phyloP scores from a whole-genome alignment of 768 basidiomycete genomes.

The Postia placenta region DNA sequence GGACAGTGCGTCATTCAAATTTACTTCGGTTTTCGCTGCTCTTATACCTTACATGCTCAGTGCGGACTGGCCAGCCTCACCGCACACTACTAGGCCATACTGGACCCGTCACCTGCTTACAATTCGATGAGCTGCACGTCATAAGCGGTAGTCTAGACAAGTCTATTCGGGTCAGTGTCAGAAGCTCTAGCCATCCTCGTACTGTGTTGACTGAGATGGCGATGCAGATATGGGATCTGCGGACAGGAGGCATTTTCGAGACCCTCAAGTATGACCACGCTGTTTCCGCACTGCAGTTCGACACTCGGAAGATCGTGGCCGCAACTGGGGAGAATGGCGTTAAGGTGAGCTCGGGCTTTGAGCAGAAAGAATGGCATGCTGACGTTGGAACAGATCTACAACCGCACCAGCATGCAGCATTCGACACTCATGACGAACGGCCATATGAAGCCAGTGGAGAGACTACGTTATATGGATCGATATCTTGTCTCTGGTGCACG shows the following conservation, averaged over 20 bases:
- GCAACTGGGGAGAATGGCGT: conserved; percentile 91
- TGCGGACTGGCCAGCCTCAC: conserved; percentile 97
- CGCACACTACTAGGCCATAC: conserved; percentile 91
- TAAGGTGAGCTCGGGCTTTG: conserved; percentile 48
- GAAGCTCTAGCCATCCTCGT: conserved; percentile 3
- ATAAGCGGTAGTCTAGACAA: conserved; percentile 93
- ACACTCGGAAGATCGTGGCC: conserved; percentile 87
- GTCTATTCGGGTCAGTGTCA: conserved; percentile 66
- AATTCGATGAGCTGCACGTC: conserved; percentile 95
- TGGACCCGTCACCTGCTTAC: conserved; percentile 85
- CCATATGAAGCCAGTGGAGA: conserved; percentile 85
- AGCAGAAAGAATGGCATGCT: background rate
- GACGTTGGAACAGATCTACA: conserved; percentile 62
- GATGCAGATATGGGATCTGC: conserved; percentile 89
- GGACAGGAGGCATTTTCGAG: conserved; percentile 83
- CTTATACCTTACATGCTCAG: conserved; percentile 34
- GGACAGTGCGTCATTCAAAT: conserved; percentile 75
- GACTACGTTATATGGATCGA: conserved; percentile 91
- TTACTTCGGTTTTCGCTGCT: background rate
- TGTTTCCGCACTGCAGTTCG: conserved; percentile 90
- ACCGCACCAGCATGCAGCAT: conserved; percentile 88
- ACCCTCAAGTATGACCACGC: conserved; percentile 87
- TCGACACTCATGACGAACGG: conserved; percentile 84
- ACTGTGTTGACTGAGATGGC: background rate
- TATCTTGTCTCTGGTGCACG: conserved; percentile 89